Conservation (phyloP, 106 monocot genomes). For the Allium fistulosum region DNA sequence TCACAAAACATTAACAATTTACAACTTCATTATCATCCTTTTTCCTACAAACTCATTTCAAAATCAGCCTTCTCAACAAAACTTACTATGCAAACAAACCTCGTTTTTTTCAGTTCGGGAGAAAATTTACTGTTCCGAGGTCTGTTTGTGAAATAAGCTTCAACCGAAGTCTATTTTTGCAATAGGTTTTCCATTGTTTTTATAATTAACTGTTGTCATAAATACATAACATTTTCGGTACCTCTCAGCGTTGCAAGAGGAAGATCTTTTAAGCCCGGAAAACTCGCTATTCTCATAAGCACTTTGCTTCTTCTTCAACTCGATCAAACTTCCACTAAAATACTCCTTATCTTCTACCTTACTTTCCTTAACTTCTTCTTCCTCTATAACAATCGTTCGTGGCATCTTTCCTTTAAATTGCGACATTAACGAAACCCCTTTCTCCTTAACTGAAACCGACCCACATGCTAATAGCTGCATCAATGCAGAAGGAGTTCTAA, state of each 20-base stretch:
- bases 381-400: constrained; percentile 7
- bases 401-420: constrained; percentile 4
- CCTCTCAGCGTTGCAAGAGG: constrained; percentile 79
- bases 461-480: constrained; percentile 80
- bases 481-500: constrained; percentile 54
- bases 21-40: not conserved
- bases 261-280: constrained; percentile 41
- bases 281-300: constrained; percentile 19
- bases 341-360: constrained; percentile 57
- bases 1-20: not conserved
- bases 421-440: not conserved
- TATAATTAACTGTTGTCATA: not conserved
- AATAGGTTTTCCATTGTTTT: not conserved
- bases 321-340: constrained; percentile 82
- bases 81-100: too few species aligned
- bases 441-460: constrained; percentile 25
- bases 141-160: not conserved
- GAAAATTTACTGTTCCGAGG: not conserved
- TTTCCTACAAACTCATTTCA: too few species aligned
- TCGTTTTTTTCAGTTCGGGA: not conserved
- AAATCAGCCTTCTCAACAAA: too few species aligned
- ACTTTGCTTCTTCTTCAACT: constrained; percentile 52
- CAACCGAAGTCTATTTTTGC: too few species aligned
- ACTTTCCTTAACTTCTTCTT: constrained; percentile 9
- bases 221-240: not conserved